These are phyloP conservation scores for Plasmodium sp. DNA, from an alignment of 169 alveolate species.

Conservation along the genomic window DNA sequence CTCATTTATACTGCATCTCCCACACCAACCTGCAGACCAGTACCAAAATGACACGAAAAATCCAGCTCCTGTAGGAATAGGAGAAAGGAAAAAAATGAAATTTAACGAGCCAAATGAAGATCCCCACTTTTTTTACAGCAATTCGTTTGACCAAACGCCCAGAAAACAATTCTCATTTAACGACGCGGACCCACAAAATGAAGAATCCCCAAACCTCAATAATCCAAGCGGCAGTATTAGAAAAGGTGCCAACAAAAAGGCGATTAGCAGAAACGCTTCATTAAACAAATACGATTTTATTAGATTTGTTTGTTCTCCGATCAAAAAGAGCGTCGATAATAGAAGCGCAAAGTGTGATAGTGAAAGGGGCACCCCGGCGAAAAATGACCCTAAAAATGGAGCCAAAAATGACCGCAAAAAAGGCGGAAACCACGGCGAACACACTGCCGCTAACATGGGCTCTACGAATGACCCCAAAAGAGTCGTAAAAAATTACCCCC, in stretches of 20 bases:
- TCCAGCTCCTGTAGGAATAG: background rate
- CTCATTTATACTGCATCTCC: background rate
- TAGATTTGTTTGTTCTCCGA: conserved; percentile 66
- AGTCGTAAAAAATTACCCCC: background rate
- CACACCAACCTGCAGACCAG: background rate
- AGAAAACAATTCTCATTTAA: conserved; percentile 2
- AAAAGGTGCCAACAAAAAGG: background rate
- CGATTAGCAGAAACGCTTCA: background rate
- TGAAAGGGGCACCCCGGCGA: background rate
- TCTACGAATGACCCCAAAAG: background rate
- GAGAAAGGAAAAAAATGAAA: conserved; percentile 17
- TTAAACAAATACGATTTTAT: conserved; percentile 69
- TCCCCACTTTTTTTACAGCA: background rate
- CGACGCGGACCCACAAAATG: background rate
- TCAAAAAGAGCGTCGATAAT: conserved; percentile 10
- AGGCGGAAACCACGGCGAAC: too few relatives aligned
- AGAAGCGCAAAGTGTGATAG: conserved; percentile 1
- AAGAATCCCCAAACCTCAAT: background rate
- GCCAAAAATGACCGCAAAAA: background rate
- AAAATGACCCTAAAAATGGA: background rate
- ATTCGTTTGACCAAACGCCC: conserved; percentile 29
- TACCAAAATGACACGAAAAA: conserved; percentile 2
- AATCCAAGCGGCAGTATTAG: background rate
- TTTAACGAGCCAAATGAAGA: background rate
- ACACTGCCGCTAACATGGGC: background rate